Conservation (phyloP, 257 asterid genomes). For the Petrea volubilis region DNA sequence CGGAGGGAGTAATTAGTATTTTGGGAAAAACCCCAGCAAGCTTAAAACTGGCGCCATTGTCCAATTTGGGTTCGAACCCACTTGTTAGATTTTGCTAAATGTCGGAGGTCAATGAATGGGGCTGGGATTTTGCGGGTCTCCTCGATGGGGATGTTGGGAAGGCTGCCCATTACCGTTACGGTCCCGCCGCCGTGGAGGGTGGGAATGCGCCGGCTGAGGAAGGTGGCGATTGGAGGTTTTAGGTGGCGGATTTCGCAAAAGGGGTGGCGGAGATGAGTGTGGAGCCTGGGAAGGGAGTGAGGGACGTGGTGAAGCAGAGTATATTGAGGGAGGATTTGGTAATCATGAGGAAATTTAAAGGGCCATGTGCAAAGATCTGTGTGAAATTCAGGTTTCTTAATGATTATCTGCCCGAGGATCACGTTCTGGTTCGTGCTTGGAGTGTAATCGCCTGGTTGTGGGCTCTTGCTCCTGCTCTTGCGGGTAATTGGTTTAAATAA, state of each 20-base stretch:
- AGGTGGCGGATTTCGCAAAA: slow-evolving; percentile 78
- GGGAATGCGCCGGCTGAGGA: slow-evolving; percentile 16
- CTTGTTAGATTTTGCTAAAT: slow-evolving; percentile 30
- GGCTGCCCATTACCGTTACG: slow-evolving; percentile 23
- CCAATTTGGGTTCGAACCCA: slow-evolving; percentile 16
- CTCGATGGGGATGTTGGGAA: slow-evolving; percentile 30
- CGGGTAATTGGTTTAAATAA: slow-evolving; percentile 42
- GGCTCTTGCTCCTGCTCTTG: slow-evolving; percentile 52
- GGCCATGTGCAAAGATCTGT: slow-evolving; percentile 50
- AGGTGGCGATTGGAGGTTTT: slow-evolving; percentile 64
- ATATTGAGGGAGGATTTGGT: slow-evolving; percentile 89
- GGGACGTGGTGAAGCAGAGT: slow-evolving; percentile 92
- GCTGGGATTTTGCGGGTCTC: slow-evolving; percentile 24
- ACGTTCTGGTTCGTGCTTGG: slow-evolving; percentile 91
- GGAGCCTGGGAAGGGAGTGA: slow-evolving; percentile 86
- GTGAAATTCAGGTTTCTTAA: slow-evolving; percentile 69
- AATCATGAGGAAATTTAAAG: slow-evolving; percentile 62
- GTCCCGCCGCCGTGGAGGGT: slow-evolving; percentile 19
- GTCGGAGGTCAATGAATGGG: slow-evolving; percentile 71
- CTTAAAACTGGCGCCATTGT: slow-evolving; percentile 33
- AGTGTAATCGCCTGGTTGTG: slow-evolving; percentile 58
- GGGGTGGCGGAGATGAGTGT: slow-evolving; percentile 94
- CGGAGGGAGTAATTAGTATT: too few species aligned
- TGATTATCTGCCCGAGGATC: slow-evolving; percentile 91
- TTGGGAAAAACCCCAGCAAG: slow-evolving; percentile 19